Base-by-base conservation (phyloP, 2,329 filamentous ascomycete species). In the Chaetomiaceae sp. region DNA sequence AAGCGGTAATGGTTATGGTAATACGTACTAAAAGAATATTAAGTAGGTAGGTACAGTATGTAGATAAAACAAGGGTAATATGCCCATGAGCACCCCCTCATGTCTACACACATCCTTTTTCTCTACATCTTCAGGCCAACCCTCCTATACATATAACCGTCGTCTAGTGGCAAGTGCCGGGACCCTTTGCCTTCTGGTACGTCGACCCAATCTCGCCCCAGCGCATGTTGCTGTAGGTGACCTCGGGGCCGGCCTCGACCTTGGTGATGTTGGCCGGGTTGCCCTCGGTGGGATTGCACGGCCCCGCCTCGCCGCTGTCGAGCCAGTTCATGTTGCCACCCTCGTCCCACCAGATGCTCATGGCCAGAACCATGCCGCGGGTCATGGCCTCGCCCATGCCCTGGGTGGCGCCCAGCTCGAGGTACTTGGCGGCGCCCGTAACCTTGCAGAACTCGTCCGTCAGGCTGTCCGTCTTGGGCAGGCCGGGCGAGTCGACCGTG, bases 261-360 rank as follows among this genome's bases (percentile, higher is more conserved):
- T 64, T 33, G 56, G 73, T 68, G 50, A 84, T 74, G 23, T 71
- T 69, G 7, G 60, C 53, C 2, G 81, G 80, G 56, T 77, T 67
- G 2, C 81, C 81, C 63, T 80, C 76, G 0, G 74, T 77, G 0
- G 68, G 68, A 56, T 71, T 75, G 64, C 81, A 84, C 23, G 79
- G 80, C 0, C 81, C 81, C 3, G 74, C 66, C 32, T 66, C 69
- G 6, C 73, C 69, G 47, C 71, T 67, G 59, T 83, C 79, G 9
- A 83, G 70, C 80, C 80, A 83, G 38, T 75, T 72, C 80, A 83
- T 82, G 55, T 73, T 76, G 38, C 72, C 72, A 11, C 70, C 62
- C 11, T 73, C 68, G 55, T 80, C 77, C 67, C 77, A 78, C 79
- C 79, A 82, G 56, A 83, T 73, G 62, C 72, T 74, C 58, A 82